A percentile compares a stretch with the other conserved stretches of the same genome.
Evolutionary conservation across 331 rosid species (phyloP).

Genomic region (Acacia concinna): DNA sequence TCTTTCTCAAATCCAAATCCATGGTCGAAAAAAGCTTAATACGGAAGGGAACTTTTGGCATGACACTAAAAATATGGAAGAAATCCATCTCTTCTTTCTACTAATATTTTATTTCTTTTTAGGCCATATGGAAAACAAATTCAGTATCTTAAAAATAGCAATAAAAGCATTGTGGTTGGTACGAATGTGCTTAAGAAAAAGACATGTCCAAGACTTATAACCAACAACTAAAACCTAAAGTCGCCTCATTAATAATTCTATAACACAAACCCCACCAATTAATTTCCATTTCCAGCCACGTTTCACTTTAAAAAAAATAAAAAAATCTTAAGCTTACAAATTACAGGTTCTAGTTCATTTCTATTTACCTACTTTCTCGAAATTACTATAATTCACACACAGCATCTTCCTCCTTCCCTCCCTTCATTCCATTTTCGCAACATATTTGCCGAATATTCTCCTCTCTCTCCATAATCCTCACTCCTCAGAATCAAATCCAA

Average conservation of each 20-base stretch:
- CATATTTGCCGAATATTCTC: slow-evolving; percentile 73
- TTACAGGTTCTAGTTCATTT: slow-evolving; percentile 13
- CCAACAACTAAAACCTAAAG: slow-evolving; percentile 23
- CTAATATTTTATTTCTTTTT: not conserved
- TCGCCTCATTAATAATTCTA: slow-evolving; percentile 26
- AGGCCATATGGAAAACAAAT: not conserved
- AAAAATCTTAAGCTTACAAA: slow-evolving; percentile 41
- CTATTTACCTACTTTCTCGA: slow-evolving; percentile 4
- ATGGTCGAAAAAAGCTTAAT: not conserved
- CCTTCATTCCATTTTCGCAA: slow-evolving; percentile 32
- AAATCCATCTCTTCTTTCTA: not conserved
- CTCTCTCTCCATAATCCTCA: not conserved
- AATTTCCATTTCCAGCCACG: slow-evolving; percentile 68
- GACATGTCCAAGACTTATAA: slow-evolving; percentile 25
- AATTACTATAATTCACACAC: not conserved
- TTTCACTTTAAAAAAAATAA: slow-evolving; percentile 42
- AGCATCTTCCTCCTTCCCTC: not conserved
- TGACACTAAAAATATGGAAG: not conserved
- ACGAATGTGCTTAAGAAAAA: not conserved
- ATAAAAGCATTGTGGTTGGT: slow-evolving; percentile 24
- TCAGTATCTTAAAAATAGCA: slow-evolving; percentile 10
- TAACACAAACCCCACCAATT: slow-evolving; percentile 39
- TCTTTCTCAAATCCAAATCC: not conserved
- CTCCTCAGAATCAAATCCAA: slow-evolving; percentile 10
- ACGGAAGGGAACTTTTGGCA: not conserved